phyloP scores from a whole-genome alignment of 2,329 filamentous ascomycete genomes.

The Aureobasidium musti region DNA sequence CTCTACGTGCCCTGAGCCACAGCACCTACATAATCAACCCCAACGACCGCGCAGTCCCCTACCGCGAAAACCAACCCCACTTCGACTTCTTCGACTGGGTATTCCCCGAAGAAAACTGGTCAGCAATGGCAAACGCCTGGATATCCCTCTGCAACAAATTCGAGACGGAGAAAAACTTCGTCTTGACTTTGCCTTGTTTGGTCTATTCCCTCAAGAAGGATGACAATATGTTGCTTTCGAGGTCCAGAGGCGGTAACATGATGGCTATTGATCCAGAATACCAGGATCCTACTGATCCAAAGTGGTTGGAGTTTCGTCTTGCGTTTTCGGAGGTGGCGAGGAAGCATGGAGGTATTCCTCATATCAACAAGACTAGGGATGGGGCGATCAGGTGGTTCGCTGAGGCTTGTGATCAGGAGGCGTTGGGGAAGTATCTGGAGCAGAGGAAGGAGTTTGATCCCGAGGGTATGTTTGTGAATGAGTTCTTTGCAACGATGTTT shows the following conservation, averaged over 20 bases:
- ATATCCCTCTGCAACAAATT: slow-evolving; percentile 5
- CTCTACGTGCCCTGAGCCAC: neutral
- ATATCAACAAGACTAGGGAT: slow-evolving; percentile 30
- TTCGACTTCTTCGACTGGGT: slow-evolving; percentile 31
- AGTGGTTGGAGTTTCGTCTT: slow-evolving; percentile 27
- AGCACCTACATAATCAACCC: neutral
- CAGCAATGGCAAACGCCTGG: slow-evolving; percentile 17
- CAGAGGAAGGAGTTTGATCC: neutral
- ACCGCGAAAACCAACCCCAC: slow-evolving; percentile 21
- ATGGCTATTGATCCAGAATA: slow-evolving; percentile 29
- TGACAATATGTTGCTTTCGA: slow-evolving; percentile 8
- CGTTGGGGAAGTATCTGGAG: neutral
- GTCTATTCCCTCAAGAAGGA: slow-evolving; percentile 30
- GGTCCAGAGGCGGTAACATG: slow-evolving; percentile 26
- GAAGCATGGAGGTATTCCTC: slow-evolving; percentile 30
- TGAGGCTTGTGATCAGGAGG: slow-evolving; percentile 27
- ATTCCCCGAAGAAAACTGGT: slow-evolving; percentile 28
- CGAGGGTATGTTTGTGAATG: neutral
- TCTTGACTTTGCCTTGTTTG: slow-evolving; percentile 28
- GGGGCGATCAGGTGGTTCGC: slow-evolving; percentile 24
- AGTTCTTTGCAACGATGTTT: neutral
- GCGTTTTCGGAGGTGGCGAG: slow-evolving; percentile 27
- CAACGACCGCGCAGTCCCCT: slow-evolving; percentile 29
- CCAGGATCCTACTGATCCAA: slow-evolving; percentile 17
- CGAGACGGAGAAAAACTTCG: slow-evolving; percentile 17